Percentiles rank a stretch among this genome's conserved stretches.
Conservation (phyloP, 2,329 filamentous ascomycete species). For the Neophaeococcomyces mojaviensis region DNA sequence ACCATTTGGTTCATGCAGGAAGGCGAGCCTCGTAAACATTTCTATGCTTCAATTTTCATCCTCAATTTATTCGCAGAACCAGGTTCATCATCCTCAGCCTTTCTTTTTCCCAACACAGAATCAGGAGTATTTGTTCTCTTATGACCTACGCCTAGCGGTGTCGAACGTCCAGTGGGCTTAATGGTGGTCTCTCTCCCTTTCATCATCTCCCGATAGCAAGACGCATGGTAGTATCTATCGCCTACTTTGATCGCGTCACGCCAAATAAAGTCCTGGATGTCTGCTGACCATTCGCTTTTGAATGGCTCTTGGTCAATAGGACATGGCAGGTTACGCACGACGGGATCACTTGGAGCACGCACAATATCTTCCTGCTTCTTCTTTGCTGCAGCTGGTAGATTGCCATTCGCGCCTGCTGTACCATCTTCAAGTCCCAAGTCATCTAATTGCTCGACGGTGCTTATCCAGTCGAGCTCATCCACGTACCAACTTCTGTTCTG, state of each 20-base stretch:
- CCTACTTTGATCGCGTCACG: constrained; percentile 76
- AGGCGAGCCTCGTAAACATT: neutral
- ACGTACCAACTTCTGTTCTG: constrained; percentile 94
- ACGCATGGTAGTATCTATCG: constrained; percentile 77
- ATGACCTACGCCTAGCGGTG: constrained; percentile 26
- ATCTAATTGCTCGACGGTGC: constrained; percentile 72
- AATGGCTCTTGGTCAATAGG: constrained; percentile 96
- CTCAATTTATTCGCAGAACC: constrained; percentile 14
- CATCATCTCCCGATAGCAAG: constrained; percentile 75
- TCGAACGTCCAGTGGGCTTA: constrained; percentile 33
- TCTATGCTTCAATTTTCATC: constrained; percentile 28
- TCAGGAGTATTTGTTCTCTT: constrained; percentile 50
- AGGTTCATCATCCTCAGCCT: constrained; percentile 50
- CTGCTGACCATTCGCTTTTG: constrained; percentile 83
- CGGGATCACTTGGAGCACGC: constrained; percentile 70
- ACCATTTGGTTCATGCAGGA: neutral
- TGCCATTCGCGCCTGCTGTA: constrained; percentile 34
- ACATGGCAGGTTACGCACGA: constrained; percentile 68
- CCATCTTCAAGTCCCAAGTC: constrained; percentile 39
- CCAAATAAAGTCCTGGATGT: constrained; percentile 95
- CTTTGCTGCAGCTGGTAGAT: constrained; percentile 31
- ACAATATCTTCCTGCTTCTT: constrained; percentile 65
- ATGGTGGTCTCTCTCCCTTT: constrained; percentile 52
- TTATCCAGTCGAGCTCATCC: constrained; percentile 87
- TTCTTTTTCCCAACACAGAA: constrained; percentile 63